Evolutionary conservation across 208 protist species (phyloP).

Genomic region (Angomonas deanei): DNA sequence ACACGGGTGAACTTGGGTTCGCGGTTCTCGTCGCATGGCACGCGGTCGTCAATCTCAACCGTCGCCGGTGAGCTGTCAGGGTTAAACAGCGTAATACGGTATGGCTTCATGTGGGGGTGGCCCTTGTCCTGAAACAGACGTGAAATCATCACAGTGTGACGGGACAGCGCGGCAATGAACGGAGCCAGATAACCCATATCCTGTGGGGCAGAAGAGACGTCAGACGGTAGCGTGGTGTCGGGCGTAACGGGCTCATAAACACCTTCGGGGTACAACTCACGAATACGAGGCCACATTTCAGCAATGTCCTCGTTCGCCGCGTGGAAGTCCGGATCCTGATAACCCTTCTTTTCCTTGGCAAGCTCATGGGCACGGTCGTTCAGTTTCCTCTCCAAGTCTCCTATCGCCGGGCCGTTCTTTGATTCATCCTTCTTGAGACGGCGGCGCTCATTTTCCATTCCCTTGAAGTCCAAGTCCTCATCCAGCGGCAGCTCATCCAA

Average conservation of each 20-base stretch:
- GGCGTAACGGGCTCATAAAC: conserved; percentile 33
- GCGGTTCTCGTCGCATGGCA: conserved; percentile 42
- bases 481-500: conserved; percentile 57
- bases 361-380: conserved; percentile 50
- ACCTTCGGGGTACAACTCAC: conserved; percentile 71
- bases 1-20: conserved; percentile 61
- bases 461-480: conserved; percentile 55
- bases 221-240: conserved; percentile 1
- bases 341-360: conserved; percentile 58
- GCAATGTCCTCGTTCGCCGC: conserved; percentile 58
- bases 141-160: conserved; percentile 55
- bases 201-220: conserved; percentile 39
- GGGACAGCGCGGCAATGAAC: conserved; percentile 67
- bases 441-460: conserved; percentile 50
- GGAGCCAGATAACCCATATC: conserved; percentile 66
- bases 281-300: conserved; percentile 66
- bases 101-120: conserved; percentile 54
- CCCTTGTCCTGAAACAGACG: conserved; percentile 55
- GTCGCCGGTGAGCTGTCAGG: conserved; percentile 71
- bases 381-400: conserved; percentile 36
- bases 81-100: conserved; percentile 81
- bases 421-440: conserved; percentile 35
- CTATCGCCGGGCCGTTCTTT: conserved; percentile 31
- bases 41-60: conserved; percentile 79
- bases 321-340: conserved; percentile 75